These are phyloP conservation scores for Magnusiomyces fungicola DNA, from an alignment of 1,139 yeast genomes.

Conservation along the genomic window DNA sequence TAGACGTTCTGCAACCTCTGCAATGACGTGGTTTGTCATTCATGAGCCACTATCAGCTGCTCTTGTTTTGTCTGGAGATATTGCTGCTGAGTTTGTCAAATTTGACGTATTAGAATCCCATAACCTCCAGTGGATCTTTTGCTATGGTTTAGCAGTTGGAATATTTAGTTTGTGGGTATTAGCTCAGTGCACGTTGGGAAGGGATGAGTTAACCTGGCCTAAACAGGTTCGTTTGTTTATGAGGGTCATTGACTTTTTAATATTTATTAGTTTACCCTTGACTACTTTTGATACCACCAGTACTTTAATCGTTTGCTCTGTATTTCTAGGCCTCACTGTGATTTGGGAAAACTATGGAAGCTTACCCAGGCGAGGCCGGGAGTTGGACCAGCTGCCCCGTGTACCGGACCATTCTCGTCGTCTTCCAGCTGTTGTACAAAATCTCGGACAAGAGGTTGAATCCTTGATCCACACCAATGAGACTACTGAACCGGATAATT, in stretches of 20 bases:
- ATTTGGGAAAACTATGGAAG: slow-evolving; percentile 15
- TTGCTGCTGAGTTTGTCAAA: slow-evolving; percentile 45
- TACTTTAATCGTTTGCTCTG: slow-evolving; percentile 5
- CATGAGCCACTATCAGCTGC: slow-evolving; percentile 43
- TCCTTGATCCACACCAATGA: slow-evolving; percentile 1
- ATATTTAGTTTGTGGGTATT: slow-evolving; percentile 13
- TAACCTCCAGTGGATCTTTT: slow-evolving; percentile 12
- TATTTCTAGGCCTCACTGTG: slow-evolving; percentile 9
- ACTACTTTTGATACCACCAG: slow-evolving; percentile 6
- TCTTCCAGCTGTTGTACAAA: neutral
- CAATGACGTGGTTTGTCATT: slow-evolving; percentile 42
- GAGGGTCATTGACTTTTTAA: slow-evolving; percentile 9
- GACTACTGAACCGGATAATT: neutral
- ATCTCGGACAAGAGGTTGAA: neutral
- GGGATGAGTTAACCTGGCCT: slow-evolving; percentile 7
- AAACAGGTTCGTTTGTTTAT: slow-evolving; percentile 10
- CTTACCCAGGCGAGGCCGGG: neutral
- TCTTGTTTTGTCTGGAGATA: slow-evolving; percentile 47
- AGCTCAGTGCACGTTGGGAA: slow-evolving; percentile 7
- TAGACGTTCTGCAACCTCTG: slow-evolving; percentile 43
- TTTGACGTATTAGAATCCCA: slow-evolving; percentile 1
- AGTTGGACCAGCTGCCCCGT: neutral
- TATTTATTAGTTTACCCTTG: slow-evolving; percentile 12
- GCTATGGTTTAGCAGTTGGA: slow-evolving; percentile 12
- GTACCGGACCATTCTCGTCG: neutral